These are phyloP conservation scores for Endocalyx cinctus DNA, from an alignment of 2,329 filamentous ascomycete species.

Conservation along the genomic window DNA sequence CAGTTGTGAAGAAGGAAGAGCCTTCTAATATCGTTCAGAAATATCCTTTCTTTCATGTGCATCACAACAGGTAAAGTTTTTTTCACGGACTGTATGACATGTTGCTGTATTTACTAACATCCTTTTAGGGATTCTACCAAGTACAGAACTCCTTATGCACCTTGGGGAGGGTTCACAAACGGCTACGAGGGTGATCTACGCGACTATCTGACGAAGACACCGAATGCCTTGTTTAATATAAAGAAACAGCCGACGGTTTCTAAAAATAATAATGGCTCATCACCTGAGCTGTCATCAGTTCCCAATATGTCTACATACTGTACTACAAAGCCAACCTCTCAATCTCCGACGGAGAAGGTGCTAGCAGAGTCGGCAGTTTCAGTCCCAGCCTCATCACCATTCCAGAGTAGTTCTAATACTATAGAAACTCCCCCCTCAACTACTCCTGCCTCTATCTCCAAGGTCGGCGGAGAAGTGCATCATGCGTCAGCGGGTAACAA, in stretches of 20 bases:
- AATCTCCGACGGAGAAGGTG: conserved; percentile 2
- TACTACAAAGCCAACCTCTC: background rate
- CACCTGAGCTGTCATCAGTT: conserved; percentile 7
- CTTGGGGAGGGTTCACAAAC: conserved; percentile 55
- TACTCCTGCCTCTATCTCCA: conserved; percentile 4
- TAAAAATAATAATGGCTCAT: conserved; percentile 10
- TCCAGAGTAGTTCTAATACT: conserved; percentile 1
- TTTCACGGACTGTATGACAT: too few species aligned
- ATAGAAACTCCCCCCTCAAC: conserved; percentile 4
- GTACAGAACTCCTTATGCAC: conserved; percentile 57
- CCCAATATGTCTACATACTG: conserved; percentile 4
- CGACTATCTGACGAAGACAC: conserved; percentile 40
- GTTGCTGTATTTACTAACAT: conserved; percentile 13
- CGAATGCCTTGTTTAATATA: conserved; percentile 31
- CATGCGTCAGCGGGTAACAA: too few species aligned
- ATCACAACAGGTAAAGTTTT: conserved; percentile 50
- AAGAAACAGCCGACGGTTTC: too few species aligned
- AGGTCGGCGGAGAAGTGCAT: too few species aligned
- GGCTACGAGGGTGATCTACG: conserved; percentile 52
- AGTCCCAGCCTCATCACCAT: background rate
- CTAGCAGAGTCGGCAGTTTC: conserved; percentile 1
- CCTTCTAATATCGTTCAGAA: conserved; percentile 42
- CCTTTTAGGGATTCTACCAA: conserved; percentile 44
- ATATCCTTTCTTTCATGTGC: conserved; percentile 55
- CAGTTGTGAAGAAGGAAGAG: conserved; percentile 14